Percentiles rank a stretch among this genome's conserved stretches.
These are phyloP conservation scores for Arthrobotrys musiformis DNA, from an alignment of 2,329 filamentous ascomycete species.

Conservation along the genomic window DNA sequence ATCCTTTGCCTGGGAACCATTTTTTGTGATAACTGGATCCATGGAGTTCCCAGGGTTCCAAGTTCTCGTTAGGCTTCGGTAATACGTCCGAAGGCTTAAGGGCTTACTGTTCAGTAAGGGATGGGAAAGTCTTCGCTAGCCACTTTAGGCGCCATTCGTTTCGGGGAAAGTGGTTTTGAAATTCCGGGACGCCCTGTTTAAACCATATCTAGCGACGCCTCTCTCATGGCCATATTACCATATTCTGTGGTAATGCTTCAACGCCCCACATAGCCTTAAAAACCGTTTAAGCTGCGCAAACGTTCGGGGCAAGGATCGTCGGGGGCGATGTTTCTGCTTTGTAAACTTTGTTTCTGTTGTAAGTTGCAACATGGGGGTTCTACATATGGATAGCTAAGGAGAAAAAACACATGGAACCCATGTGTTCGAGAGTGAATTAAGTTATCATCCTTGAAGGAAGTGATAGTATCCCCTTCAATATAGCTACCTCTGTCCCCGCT, in stretches of 20 bases:
- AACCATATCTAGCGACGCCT: constrained; percentile 7
- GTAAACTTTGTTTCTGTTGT: not conserved
- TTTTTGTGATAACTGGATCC: not conserved
- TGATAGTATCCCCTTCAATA: constrained; percentile 1
- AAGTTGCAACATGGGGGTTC: not conserved
- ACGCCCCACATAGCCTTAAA: not conserved
- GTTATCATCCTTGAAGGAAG: not conserved
- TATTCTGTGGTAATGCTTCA: not conserved
- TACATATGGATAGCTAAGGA: too few relatives aligned
- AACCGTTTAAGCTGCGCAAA: not conserved
- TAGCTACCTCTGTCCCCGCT: constrained; percentile 8
- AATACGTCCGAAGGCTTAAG: constrained; percentile 5
- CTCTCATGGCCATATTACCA: not conserved
- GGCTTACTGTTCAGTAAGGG: not conserved
- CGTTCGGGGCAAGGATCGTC: constrained; percentile 7
- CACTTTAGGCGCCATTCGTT: constrained; percentile 1
- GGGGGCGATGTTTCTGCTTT: not conserved
- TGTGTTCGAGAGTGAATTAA: not conserved
- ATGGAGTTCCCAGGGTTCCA: constrained; percentile 1
- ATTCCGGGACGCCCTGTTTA: not conserved
- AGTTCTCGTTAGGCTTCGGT: constrained; percentile 20
- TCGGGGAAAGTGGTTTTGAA: constrained; percentile 22
- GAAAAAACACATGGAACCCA: not conserved
- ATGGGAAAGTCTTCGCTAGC: constrained; percentile 1
- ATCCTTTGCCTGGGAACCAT: not conserved